A percentile compares a stretch with the other conserved stretches of the same genome.
phyloP scores from a whole-genome alignment of 768 basidiomycete species.

The Wakefieldia striispora region DNA sequence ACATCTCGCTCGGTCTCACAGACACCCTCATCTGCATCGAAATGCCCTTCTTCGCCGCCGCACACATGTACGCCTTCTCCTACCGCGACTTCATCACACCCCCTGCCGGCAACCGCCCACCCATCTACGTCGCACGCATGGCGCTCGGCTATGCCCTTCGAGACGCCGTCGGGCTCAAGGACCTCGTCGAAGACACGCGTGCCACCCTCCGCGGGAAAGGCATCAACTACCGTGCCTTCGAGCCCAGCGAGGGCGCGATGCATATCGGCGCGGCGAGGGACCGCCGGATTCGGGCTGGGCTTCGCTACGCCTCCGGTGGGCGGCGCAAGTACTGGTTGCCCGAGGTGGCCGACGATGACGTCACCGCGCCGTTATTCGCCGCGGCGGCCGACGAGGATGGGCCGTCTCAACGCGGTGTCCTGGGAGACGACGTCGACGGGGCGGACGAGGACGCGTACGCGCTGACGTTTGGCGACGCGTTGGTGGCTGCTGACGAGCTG shows the following conservation, averaged over 20 bases:
- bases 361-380: slow-evolving; percentile 72
- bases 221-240: slow-evolving; percentile 95
- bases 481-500: slow-evolving; percentile 61
- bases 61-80: slow-evolving; percentile 94
- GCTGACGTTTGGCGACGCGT: slow-evolving; percentile 24
- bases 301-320: slow-evolving; percentile 91
- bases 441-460: slow-evolving; percentile 36
- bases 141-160: slow-evolving; percentile 82
- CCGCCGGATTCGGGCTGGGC: slow-evolving; percentile 83
- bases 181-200: slow-evolving; percentile 84
- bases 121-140: slow-evolving; percentile 78
- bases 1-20: slow-evolving; percentile 86
- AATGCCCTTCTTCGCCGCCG: slow-evolving; percentile 96
- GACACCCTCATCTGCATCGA: slow-evolving; percentile 93
- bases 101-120: slow-evolving; percentile 42
- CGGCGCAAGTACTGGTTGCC: slow-evolving; percentile 96
- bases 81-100: slow-evolving; percentile 73
- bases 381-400: slow-evolving; percentile 59
- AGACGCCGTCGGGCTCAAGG: slow-evolving; percentile 84
- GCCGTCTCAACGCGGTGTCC: slow-evolving; percentile 27
- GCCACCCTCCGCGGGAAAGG: slow-evolving; percentile 82
- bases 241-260: slow-evolving; percentile 91
- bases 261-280: slow-evolving; percentile 89
- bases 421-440: slow-evolving; percentile 30
- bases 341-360: slow-evolving; percentile 49